Evolutionary conservation across 2,329 filamentous ascomycete species (phyloP).

Genomic region (Pseudogymnoascus sp.): DNA sequence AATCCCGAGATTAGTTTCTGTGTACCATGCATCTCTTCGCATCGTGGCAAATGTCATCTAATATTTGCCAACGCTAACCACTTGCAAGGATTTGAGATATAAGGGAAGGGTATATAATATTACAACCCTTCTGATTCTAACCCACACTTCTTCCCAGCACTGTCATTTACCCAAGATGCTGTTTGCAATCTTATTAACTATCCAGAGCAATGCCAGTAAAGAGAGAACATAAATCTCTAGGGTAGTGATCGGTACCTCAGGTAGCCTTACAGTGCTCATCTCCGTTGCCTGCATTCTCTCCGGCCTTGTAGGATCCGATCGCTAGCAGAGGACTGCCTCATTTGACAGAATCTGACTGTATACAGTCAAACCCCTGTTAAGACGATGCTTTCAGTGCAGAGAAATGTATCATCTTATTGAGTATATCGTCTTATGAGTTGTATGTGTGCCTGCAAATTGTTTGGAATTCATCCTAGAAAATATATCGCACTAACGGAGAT

Average conservation of each 20-base stretch:
- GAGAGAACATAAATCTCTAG: no score
- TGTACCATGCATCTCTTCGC: neutral
- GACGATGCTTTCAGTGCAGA: no score
- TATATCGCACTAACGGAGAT: neutral
- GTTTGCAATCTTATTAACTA: neutral
- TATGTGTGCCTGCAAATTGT: no score
- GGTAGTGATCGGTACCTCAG: no score
- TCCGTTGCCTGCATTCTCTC: neutral
- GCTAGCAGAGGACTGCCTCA: neutral
- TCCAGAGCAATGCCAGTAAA: no score
- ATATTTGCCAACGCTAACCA: neutral
- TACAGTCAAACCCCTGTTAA: no score
- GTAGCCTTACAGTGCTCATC: neutral
- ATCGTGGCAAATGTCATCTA: neutral
- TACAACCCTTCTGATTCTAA: neutral
- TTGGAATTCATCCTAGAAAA: neutral
- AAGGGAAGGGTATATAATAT: neutral
- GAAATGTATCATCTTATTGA: no score
- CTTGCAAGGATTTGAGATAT: neutral
- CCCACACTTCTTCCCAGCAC: neutral
- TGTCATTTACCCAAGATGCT: neutral
- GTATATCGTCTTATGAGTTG: no score
- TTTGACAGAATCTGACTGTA: neutral
- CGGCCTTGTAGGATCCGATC: neutral
- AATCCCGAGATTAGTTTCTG: neutral